Percentiles rank a stretch among this genome's conserved stretches.
Evolutionary conservation across 345 rosid species (phyloP).

Genomic region (Salix caprea): DNA sequence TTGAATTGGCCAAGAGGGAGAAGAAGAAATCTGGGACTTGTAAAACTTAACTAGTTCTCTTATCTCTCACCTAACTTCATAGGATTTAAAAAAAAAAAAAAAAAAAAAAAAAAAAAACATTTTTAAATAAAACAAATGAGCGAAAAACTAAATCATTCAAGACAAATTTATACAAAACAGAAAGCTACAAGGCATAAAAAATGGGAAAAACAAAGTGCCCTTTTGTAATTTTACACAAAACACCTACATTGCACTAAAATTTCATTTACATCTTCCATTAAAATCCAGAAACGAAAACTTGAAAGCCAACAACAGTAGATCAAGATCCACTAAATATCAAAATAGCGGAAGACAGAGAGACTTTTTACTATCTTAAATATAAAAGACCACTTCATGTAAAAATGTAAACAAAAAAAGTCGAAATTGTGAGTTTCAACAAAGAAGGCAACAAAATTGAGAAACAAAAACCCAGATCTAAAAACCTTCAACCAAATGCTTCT

Average conservation of each 20-base stretch:
- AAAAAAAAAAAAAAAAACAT: not conserved
- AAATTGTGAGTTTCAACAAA: not conserved
- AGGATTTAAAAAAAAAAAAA: too few relatives aligned
- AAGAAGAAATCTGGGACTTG: not conserved
- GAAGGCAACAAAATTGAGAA: not conserved
- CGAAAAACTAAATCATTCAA: not conserved
- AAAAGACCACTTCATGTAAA: not conserved
- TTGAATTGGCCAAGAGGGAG: not conserved
- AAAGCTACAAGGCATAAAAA: constrained; percentile 8
- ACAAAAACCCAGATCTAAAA: constrained; percentile 43
- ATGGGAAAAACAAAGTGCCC: not conserved
- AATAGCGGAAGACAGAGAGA: not conserved
- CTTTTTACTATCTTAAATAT: not conserved
- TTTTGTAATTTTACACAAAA: not conserved
- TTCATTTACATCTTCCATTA: constrained; percentile 3
- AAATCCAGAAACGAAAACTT: not conserved
- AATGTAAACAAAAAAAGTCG: not conserved
- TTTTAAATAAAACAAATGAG: not conserved
- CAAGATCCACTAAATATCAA: constrained; percentile 36
- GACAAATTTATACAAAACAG: not conserved
- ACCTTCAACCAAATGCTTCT: constrained; percentile 9
- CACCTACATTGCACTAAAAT: not conserved
- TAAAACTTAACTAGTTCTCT: not conserved
- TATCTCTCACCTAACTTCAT: not conserved
- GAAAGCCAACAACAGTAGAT: constrained; percentile 14